Percentiles rank a stretch among this genome's conserved stretches.
phyloP scores from a whole-genome alignment of 116 monocot species.

The Iris pallida region DNA sequence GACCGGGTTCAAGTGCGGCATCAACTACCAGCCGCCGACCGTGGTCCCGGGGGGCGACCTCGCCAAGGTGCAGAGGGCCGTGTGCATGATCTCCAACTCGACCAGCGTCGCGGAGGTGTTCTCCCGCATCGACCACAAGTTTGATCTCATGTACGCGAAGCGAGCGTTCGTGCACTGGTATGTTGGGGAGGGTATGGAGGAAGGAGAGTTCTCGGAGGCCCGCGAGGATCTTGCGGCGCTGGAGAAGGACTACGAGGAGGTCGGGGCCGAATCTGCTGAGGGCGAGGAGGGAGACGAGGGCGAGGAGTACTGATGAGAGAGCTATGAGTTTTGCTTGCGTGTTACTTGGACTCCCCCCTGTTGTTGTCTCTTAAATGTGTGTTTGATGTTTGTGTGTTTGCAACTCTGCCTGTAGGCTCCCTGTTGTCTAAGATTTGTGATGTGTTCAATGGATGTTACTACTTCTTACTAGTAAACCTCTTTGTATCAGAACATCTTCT shows the following conservation, averaged over 20 bases:
- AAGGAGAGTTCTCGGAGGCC: slow-evolving; percentile 28
- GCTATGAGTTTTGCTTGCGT: not conserved
- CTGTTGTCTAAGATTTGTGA: no score
- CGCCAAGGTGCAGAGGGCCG: slow-evolving; percentile 24
- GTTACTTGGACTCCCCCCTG: no score
- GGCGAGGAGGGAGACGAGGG: not conserved
- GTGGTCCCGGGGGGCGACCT: slow-evolving; percentile 28
- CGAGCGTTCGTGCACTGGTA: slow-evolving; percentile 37
- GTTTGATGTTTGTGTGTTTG: no score
- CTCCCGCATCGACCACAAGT: slow-evolving; percentile 32
- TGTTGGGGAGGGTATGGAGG: slow-evolving; percentile 33
- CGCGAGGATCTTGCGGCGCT: slow-evolving; percentile 13
- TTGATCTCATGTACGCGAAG: slow-evolving; percentile 36
- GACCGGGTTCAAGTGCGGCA: slow-evolving; percentile 35
- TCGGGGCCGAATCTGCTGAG: not conserved
- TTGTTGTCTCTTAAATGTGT: no score
- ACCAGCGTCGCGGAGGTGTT: slow-evolving; percentile 26
- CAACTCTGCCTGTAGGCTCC: no score
- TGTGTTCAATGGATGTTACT: no score
- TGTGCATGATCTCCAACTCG: slow-evolving; percentile 32
- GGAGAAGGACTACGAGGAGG: not conserved
- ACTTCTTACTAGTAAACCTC: no score
- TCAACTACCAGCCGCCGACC: slow-evolving; percentile 33
- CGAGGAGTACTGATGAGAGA: not conserved
- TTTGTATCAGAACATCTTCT: no score